These are phyloP conservation scores for Blastobotrys aristatus DNA, from an alignment of 1,139 yeast species.

Conservation along the genomic window DNA sequence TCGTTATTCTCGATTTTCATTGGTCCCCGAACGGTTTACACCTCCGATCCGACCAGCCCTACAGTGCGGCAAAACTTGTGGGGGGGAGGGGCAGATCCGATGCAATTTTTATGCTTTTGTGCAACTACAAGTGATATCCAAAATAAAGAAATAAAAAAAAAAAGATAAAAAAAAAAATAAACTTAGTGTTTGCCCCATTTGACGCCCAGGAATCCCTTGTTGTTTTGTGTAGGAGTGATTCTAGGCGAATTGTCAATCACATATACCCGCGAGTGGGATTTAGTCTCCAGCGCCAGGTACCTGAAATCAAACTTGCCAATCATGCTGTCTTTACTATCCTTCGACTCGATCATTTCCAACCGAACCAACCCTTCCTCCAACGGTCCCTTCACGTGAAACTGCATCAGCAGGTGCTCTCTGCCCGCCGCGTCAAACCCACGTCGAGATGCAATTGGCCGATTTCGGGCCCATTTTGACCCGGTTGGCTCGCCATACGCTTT, in stretches of 20 bases:
- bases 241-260: conserved; percentile 52
- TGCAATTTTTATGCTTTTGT: too few species aligned
- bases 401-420: conserved; percentile 74
- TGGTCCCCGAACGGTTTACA: too few species aligned
- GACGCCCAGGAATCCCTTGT: conserved; percentile 66
- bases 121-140: too few species aligned
- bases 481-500: conserved; percentile 75
- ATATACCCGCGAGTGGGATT: conserved; percentile 63
- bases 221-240: conserved; percentile 26
- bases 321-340: conserved; percentile 27
- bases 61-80: too few species aligned
- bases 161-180: not conserved
- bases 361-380: conserved; percentile 57
- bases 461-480: conserved; percentile 79
- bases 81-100: too few species aligned
- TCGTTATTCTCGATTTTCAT: too few species aligned
- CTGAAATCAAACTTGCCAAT: conserved; percentile 69
- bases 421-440: conserved; percentile 57
- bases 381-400: conserved; percentile 76
- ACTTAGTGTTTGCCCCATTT: conserved; percentile 66
- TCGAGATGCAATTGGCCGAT: conserved; percentile 67
- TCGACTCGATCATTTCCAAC: conserved; percentile 57
- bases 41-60: too few species aligned
- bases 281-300: conserved; percentile 71
- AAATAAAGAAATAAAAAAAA: too few species aligned